Percentiles rank a stretch among this genome's conserved stretches.
phyloP scores from a whole-genome alignment of 139 green algal species.

The Coccomyxa sp. region DNA sequence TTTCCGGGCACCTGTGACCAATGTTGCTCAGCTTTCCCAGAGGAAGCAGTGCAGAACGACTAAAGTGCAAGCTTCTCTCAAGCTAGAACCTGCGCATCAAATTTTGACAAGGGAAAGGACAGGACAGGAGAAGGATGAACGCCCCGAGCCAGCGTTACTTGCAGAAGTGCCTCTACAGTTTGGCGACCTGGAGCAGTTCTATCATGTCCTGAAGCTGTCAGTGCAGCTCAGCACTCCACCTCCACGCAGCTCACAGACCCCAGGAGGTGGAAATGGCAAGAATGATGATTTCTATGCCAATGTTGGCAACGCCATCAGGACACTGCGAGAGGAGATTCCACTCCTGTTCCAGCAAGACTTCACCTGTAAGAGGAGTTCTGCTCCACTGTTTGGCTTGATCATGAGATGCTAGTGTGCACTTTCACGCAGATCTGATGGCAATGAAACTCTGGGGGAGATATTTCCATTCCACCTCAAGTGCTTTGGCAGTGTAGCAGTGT shows the following conservation, averaged over 20 bases:
- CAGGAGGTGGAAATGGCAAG: neutral
- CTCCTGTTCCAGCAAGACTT: constrained; percentile 81
- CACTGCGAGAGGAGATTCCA: constrained; percentile 83
- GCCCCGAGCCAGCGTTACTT: too few relatives aligned
- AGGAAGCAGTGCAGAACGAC: too few relatives aligned
- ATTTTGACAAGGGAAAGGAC: too few relatives aligned
- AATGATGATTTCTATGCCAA: constrained; percentile 89
- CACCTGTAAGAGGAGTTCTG: constrained; percentile 59
- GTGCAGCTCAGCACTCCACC: neutral
- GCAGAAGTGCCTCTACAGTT: neutral
- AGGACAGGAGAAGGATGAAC: too few relatives aligned
- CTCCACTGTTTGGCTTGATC: neutral
- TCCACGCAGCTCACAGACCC: neutral
- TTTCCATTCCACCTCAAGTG: neutral
- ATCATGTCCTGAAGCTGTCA: neutral
- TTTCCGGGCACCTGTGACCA: too few relatives aligned
- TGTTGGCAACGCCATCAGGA: constrained; percentile 86
- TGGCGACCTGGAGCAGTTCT: neutral
- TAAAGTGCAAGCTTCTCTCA: too few relatives aligned
- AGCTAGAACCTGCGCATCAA: too few relatives aligned
- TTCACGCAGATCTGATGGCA: too few relatives aligned
- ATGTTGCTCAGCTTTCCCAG: too few relatives aligned
- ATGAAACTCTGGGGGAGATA: neutral
- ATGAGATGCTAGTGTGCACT: neutral
- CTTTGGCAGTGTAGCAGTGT: neutral